Evolutionary conservation across 2,329 filamentous ascomycete genomes (phyloP).

Genomic region (Pseudogymnoascus verrucosus): DNA sequence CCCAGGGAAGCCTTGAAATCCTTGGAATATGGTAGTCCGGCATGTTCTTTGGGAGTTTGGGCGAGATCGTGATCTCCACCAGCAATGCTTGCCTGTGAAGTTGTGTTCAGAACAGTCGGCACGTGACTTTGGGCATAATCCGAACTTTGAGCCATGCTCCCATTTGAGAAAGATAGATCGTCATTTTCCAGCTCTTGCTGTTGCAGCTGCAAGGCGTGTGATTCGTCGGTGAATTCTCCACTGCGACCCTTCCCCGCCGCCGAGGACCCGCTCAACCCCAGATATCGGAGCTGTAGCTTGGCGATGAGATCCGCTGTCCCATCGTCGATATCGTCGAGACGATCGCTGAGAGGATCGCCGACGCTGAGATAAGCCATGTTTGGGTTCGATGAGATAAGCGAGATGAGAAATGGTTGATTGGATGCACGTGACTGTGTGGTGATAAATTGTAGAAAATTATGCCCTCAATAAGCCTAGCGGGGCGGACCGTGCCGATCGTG

Average conservation of each 20-base stretch:
- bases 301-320: conserved; percentile 17
- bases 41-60: conserved; percentile 10
- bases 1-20: conserved; percentile 9
- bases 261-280: background rate
- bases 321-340: conserved; percentile 14
- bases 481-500: background rate
- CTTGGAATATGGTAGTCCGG: background rate
- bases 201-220: conserved; percentile 16
- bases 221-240: conserved; percentile 11
- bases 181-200: conserved; percentile 14
- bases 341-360: background rate
- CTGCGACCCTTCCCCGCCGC: conserved; percentile 13
- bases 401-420: background rate
- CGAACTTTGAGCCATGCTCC: conserved; percentile 19
- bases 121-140: conserved; percentile 19
- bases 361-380: background rate
- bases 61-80: conserved; percentile 16
- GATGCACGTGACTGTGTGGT: background rate
- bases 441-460: background rate
- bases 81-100: conserved; percentile 14
- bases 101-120: conserved; percentile 6
- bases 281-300: conserved; percentile 21
- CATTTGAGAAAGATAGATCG: conserved; percentile 13
- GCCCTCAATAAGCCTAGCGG: background rate
- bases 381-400: background rate